Conservation (phyloP, 345 rosid genomes). For the Cardiospermum halicacabum region DNA sequence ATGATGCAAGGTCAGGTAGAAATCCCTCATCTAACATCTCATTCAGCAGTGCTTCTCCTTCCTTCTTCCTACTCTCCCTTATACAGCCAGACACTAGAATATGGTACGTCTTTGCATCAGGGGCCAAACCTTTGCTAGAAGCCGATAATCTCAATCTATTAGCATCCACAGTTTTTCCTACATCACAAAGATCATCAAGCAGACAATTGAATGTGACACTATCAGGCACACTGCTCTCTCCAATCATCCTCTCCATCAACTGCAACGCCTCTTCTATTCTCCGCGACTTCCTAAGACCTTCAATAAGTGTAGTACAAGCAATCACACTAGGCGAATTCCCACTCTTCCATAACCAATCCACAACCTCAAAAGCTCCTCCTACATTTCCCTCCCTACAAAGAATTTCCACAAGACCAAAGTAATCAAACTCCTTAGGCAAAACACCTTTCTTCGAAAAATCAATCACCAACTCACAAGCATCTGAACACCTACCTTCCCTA, state of each 20-base stretch:
- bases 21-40: conserved; percentile 86
- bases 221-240: conserved; percentile 55
- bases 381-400: conserved; percentile 46
- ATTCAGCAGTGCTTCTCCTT: conserved; percentile 56
- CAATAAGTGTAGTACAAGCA: conserved; percentile 67
- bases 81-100: conserved; percentile 58
- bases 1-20: conserved; percentile 64
- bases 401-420: conserved; percentile 44
- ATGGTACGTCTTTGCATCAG: conserved; percentile 48
- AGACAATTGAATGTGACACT: conserved; percentile 72
- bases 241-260: conserved; percentile 66
- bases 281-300: conserved; percentile 66
- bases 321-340: conserved; percentile 61
- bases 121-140: conserved; percentile 53
- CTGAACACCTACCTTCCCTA: conserved; percentile 37
- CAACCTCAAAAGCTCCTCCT: conserved; percentile 47
- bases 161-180: conserved; percentile 49
- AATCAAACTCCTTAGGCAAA: conserved; percentile 60
- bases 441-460: conserved; percentile 53
- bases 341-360: conserved; percentile 54
- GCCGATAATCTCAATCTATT: conserved; percentile 62
- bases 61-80: conserved; percentile 51
- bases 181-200: conserved; percentile 61
- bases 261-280: conserved; percentile 41
- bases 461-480: conserved; percentile 57